These are phyloP conservation scores for Baorangia bicolor DNA, from an alignment of 768 basidiomycete genomes.

Conservation along the genomic window DNA sequence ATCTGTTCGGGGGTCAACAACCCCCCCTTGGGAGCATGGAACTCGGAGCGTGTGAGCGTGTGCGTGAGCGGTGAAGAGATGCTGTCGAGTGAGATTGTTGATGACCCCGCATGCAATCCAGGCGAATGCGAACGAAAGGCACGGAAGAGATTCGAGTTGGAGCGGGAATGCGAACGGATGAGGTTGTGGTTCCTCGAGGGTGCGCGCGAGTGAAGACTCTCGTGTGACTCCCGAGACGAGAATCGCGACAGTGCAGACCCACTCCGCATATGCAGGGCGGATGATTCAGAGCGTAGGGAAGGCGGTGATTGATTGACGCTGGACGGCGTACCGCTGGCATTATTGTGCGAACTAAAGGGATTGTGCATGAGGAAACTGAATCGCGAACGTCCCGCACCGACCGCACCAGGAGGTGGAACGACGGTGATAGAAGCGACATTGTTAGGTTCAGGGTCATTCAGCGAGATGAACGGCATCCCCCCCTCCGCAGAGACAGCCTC, in stretches of 20 bases:
- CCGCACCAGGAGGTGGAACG: not conserved
- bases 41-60: slow-evolving; percentile 68
- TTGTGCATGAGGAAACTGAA: slow-evolving; percentile 46
- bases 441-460: slow-evolving; percentile 22
- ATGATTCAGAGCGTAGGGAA: slow-evolving; percentile 22
- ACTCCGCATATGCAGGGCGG: slow-evolving; percentile 8
- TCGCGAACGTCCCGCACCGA: slow-evolving; percentile 37
- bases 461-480: slow-evolving; percentile 11
- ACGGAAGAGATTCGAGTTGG: slow-evolving; percentile 32
- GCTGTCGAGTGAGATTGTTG: slow-evolving; percentile 66
- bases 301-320: slow-evolving; percentile 7
- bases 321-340: slow-evolving; percentile 13
- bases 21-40: slow-evolving; percentile 53
- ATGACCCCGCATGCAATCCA: slow-evolving; percentile 49
- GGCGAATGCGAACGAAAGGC: slow-evolving; percentile 43
- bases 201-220: slow-evolving; percentile 22
- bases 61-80: slow-evolving; percentile 78
- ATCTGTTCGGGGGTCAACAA: slow-evolving; percentile 50
- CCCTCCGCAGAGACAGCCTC: slow-evolving; percentile 36
- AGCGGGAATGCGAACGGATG: slow-evolving; percentile 39
- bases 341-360: slow-evolving; percentile 34
- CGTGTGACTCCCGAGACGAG: slow-evolving; percentile 25
- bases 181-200: slow-evolving; percentile 30
- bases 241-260: slow-evolving; percentile 23
- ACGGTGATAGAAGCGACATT: not conserved